These are phyloP conservation scores for Gymnopus androsaceus DNA, from an alignment of 1,284 basidiomycete species.

Conservation along the genomic window DNA sequence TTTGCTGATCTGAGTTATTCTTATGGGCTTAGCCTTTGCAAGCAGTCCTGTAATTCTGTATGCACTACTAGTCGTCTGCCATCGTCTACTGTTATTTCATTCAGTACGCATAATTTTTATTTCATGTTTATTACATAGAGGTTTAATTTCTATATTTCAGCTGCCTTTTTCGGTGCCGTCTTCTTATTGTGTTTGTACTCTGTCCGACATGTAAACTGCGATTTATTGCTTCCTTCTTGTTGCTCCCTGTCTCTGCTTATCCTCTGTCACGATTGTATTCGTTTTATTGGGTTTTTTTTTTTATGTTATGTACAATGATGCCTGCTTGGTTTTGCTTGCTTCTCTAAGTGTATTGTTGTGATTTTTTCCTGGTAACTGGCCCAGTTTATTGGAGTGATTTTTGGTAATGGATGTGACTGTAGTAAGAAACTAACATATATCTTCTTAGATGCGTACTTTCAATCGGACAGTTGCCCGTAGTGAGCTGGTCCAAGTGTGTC, in stretches of 20 bases:
- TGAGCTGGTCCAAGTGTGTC: too few species aligned
- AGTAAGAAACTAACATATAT: too few species aligned
- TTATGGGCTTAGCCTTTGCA: constrained; percentile 35
- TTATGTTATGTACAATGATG: constrained; percentile 32
- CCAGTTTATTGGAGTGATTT: constrained; percentile 9
- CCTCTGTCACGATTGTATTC: constrained; percentile 36
- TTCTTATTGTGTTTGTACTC: constrained; percentile 34
- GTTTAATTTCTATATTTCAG: constrained; percentile 17
- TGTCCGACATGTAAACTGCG: constrained; percentile 37
- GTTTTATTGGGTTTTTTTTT: constrained; percentile 44
- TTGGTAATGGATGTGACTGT: too few species aligned
- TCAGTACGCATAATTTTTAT: constrained; percentile 27
- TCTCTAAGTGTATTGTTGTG: constrained; percentile 40
- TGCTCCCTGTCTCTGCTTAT: constrained; percentile 26
- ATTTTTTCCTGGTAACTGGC: constrained; percentile 36
- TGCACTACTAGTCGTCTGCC: constrained; percentile 27
- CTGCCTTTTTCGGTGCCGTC: constrained; percentile 35
- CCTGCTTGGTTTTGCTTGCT: constrained; percentile 35
- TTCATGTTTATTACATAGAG: background rate
- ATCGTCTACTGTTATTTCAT: constrained; percentile 29
- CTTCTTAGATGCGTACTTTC: too few species aligned
- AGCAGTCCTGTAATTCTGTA: constrained; percentile 30
- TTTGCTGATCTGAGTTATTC: constrained; percentile 9
- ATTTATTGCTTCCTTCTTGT: constrained; percentile 36
- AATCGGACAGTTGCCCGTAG: too few species aligned